Evolutionary conservation across 805 yeast genomes (phyloP).

Genomic region (Pichia cephalocereana): DNA sequence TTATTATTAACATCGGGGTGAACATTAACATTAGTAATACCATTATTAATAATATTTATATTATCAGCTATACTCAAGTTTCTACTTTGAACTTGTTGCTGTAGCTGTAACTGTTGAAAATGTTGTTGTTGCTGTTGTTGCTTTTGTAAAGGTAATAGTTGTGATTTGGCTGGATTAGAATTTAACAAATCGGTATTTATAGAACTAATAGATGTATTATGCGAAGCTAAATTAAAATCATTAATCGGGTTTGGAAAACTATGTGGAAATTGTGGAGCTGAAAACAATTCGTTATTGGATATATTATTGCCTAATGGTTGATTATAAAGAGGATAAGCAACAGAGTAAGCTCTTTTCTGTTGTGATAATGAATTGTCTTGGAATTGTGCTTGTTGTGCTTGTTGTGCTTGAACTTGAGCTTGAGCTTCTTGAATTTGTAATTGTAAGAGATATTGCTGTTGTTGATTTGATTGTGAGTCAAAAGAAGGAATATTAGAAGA

Average conservation of each 20-base stretch:
- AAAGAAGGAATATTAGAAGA: background rate
- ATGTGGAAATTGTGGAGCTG: background rate
- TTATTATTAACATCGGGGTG: background rate
- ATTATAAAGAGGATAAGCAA: background rate
- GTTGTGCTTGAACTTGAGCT: slow-evolving; percentile 7
- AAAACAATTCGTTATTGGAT: background rate
- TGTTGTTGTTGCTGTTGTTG: background rate
- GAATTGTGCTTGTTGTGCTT: background rate
- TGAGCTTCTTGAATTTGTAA: slow-evolving; percentile 3
- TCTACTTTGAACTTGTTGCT: background rate
- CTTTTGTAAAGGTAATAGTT: slow-evolving; percentile 1
- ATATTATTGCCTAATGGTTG: background rate
- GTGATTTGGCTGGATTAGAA: slow-evolving; percentile 1
- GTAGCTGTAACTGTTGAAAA: background rate
- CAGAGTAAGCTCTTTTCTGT: slow-evolving; percentile 1
- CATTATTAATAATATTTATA: background rate
- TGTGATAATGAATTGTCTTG: background rate
- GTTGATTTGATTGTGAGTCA: slow-evolving; percentile 7
- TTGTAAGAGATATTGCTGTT: slow-evolving; percentile 9
- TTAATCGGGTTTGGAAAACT: background rate
- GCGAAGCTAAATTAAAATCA: background rate
- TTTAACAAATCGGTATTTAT: background rate
- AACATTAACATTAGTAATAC: background rate
- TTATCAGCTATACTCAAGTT: background rate
- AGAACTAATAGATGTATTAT: background rate